Evolutionary conservation across 2,329 filamentous ascomycete species (phyloP).

Genomic region (Diplodia seriata): DNA sequence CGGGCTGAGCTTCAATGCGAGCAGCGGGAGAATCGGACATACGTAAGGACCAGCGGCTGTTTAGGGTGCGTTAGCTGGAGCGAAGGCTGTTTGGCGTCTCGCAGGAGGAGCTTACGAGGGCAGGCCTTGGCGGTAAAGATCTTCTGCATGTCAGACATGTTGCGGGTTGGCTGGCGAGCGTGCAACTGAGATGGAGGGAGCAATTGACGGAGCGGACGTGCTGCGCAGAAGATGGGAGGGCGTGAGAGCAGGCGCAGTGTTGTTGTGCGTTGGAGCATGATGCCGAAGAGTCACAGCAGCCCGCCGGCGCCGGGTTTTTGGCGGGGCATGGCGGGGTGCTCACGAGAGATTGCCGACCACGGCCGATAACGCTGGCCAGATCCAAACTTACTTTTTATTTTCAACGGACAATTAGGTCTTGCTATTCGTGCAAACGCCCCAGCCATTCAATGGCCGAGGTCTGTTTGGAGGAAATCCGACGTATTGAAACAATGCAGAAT

Average conservation of each 20-base stretch:
- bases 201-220: conserved; percentile 21
- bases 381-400: conserved; percentile 7
- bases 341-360: background rate
- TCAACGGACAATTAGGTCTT: background rate
- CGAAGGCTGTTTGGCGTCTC: background rate
- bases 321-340: conserved; percentile 25
- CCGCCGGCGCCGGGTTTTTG: background rate
- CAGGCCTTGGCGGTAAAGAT: conserved; percentile 52
- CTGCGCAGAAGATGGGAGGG: background rate
- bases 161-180: conserved; percentile 30
- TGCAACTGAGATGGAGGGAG: conserved; percentile 7
- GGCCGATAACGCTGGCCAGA: conserved; percentile 10
- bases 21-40: conserved; percentile 38
- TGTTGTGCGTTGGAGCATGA: conserved; percentile 22
- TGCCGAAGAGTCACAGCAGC: conserved; percentile 10
- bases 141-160: conserved; percentile 55
- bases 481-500: conserved; percentile 15
- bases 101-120: conserved; percentile 47
- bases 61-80: conserved; percentile 33
- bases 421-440: conserved; percentile 3
- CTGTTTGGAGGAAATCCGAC: conserved; percentile 10
- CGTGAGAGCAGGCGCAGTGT: conserved; percentile 25
- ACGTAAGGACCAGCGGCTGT: conserved; percentile 54
- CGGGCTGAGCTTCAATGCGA: conserved; percentile 12
- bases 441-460: conserved; percentile 10